Evolutionary conservation across 306 rosid genomes (phyloP).

Genomic region (Quillaja saponaria): DNA sequence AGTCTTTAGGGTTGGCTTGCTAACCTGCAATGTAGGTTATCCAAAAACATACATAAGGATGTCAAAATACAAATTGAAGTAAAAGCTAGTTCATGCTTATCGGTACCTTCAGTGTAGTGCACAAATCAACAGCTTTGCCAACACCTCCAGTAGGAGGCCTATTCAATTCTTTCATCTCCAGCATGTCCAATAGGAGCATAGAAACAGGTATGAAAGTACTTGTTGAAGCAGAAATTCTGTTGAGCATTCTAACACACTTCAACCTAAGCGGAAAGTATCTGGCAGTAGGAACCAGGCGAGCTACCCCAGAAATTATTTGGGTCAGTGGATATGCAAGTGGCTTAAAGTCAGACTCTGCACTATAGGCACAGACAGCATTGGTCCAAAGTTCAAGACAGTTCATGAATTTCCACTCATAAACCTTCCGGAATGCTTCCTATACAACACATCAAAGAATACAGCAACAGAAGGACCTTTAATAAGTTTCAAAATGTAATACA

Average conservation of each 20-base stretch:
- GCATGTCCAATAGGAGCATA: conserved; percentile 89
- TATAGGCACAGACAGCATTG: conserved; percentile 69
- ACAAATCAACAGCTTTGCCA: conserved; percentile 87
- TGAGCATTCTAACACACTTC: conserved; percentile 81
- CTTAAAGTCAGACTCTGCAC: conserved; percentile 70
- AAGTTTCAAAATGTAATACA: conserved; percentile 14
- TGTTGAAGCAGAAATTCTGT: conserved; percentile 68
- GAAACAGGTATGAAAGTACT: conserved; percentile 76
- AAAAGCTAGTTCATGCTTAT: background rate
- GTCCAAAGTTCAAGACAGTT: conserved; percentile 97
- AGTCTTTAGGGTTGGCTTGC: conserved; percentile 83
- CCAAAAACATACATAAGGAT: conserved; percentile 19
- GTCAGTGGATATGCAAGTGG: conserved; percentile 88
- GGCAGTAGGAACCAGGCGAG: conserved; percentile 90
- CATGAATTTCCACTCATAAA: conserved; percentile 90
- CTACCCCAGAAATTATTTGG: conserved; percentile 83
- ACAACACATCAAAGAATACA: conserved; percentile 32
- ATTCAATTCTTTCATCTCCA: conserved; percentile 93
- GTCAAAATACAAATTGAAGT: conserved; percentile 12
- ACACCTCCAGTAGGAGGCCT: conserved; percentile 79
- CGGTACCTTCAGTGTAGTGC: conserved; percentile 71
- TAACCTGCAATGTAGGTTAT: conserved; percentile 54
- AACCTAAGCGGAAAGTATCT: conserved; percentile 82
- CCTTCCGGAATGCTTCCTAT: conserved; percentile 92
- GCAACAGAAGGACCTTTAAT: conserved; percentile 27